Evolutionary conservation across 768 basidiomycete species (phyloP).

Genomic region (Cystoderma amianthinum): DNA sequence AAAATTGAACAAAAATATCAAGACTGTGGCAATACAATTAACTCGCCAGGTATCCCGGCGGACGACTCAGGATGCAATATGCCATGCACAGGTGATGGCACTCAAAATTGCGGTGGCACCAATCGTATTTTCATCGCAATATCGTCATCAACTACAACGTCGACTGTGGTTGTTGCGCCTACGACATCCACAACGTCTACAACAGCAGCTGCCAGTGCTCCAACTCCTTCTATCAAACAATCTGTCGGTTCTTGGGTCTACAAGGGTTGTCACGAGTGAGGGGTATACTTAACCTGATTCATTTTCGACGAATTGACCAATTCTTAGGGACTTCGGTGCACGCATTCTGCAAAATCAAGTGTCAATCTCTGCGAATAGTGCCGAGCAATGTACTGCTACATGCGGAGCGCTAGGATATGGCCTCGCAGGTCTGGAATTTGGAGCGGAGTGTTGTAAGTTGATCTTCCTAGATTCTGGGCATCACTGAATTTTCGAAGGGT

Average conservation of each 20-base stretch:
- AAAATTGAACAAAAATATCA: neutral
- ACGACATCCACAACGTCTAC: neutral
- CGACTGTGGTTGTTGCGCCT: too few relatives aligned
- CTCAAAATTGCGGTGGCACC: conserved; percentile 9
- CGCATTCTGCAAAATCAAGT: conserved; percentile 8
- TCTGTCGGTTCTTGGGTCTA: conserved; percentile 9
- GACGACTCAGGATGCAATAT: conserved; percentile 8
- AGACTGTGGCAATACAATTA: conserved; percentile 7
- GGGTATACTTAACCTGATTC: neutral
- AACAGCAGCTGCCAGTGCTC: neutral
- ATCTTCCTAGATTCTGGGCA: neutral
- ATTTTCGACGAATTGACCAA: neutral
- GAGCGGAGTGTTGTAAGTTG: conserved; percentile 9
- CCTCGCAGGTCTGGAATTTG: conserved; percentile 5
- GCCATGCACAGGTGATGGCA: conserved; percentile 9
- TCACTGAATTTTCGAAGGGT: conserved; percentile 7
- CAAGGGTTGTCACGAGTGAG: conserved; percentile 10
- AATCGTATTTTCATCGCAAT: conserved; percentile 1
- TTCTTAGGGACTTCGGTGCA: conserved; percentile 9
- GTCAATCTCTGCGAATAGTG: conserved; percentile 7
- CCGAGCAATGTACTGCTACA: conserved; percentile 7
- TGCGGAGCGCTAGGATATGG: conserved; percentile 17
- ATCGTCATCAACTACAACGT: neutral
- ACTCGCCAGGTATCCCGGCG: neutral
- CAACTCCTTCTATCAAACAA: conserved; percentile 8